Base-by-base conservation (phyloP, 257 asterid species). In the Avicennia marina region DNA sequence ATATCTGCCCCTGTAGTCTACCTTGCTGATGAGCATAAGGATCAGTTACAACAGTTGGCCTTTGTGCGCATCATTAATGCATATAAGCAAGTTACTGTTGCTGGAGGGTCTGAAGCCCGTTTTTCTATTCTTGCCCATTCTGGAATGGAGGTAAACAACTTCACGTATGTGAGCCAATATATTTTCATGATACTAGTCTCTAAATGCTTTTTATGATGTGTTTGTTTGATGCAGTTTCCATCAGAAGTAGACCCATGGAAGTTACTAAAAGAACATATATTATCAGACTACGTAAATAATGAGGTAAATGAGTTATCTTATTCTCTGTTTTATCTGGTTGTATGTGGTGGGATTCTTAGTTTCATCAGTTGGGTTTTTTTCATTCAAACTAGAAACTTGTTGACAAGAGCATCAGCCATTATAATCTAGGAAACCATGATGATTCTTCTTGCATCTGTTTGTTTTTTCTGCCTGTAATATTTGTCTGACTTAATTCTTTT, bases 201-300 rank as follows among this genome's bases (percentile, higher is more conserved):
- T 51, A 65, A 67, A 64, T 58, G 68, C 41, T 63, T 65, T 45
- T 58, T 65, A 40, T 49, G 56, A 40, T 72, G 72, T 68, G 25
- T 58, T 53, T 69, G 31, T 53, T 45, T 77, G 50, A 26, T 77
- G 75, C 83, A 93, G 98, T 86, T 81, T 72, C 95, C 98, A 7
- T 69, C 80, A 18, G 98, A 93, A 75, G 76, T 89, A 67, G 94
- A 93, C 68, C 94, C 95, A 4, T 93, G 94, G 95, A 89, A 86
- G 74, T 72, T 71, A 47, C 75, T 93, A 39, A 89, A 80, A 72
- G 54, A 74, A 8, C 97, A 89, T 68, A 81, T 93, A 68, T 52
- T 82, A 33, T 79, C 91, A 1, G 98, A 93, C 72, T 93, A 89
- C 74, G 70, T 77, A 48, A 89, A 79, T 67, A 85, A 80, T 53